Conservation (phyloP, 192 early-diverging fungal genomes). For the Chytriomyces hyalinus region DNA sequence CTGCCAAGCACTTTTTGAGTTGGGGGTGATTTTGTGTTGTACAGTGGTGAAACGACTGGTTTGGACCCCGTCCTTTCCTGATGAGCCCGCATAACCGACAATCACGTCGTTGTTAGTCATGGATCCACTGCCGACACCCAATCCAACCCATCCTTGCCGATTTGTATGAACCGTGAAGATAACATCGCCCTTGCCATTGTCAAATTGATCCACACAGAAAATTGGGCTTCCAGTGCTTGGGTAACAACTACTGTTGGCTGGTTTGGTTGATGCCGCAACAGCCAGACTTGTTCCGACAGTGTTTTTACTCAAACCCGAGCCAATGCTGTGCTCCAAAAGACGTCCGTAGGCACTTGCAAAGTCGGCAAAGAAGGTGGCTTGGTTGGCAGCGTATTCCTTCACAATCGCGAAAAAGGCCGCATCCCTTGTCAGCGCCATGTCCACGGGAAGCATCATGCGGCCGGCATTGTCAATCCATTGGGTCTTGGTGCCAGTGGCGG, state of each 20-base stretch:
- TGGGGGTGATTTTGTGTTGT: conserved; percentile 12
- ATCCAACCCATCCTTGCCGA: conserved; percentile 22
- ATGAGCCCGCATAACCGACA: not conserved
- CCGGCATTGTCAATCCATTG: not conserved
- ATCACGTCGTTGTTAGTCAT: conserved; percentile 26
- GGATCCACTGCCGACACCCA: conserved; percentile 10
- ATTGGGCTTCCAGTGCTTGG: not conserved
- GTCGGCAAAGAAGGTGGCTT: conserved; percentile 15
- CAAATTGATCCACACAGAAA: not conserved
- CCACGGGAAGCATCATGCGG: not conserved
- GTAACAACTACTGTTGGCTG: not conserved
- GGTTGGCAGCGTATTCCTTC: conserved; percentile 28
- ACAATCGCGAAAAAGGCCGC: conserved; percentile 12
- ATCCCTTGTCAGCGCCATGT: conserved; percentile 25
- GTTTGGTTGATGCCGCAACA: too few species aligned
- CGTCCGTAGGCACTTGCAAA: conserved; percentile 7
- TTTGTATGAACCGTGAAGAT: conserved; percentile 2
- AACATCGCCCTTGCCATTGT: not conserved
- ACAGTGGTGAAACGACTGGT: not conserved
- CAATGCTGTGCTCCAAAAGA: not conserved
- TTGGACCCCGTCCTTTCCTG: not conserved
- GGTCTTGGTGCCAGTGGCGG: too few species aligned
- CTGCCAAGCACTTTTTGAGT: conserved; percentile 11
- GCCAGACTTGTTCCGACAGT: not conserved
- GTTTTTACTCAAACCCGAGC: not conserved